Conservation (phyloP, 805 yeast genomes). For the Tetrapisispora arboricola region DNA sequence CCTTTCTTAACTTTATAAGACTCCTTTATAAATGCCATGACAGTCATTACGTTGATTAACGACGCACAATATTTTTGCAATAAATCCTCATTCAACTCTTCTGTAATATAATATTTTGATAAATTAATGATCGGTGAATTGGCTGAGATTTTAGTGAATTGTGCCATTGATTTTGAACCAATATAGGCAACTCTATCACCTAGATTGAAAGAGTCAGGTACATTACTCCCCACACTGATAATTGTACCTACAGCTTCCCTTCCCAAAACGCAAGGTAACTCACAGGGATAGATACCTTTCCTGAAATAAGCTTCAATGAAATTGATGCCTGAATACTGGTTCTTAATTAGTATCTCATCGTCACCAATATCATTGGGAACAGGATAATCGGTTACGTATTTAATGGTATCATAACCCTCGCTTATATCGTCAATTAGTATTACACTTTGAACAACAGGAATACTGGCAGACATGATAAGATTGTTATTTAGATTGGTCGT, state of each 20-base stretch:
- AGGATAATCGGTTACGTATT: constrained; percentile 42
- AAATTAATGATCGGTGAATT: constrained; percentile 37
- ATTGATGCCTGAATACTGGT: constrained; percentile 69
- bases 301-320: constrained; percentile 79
- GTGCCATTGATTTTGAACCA: constrained; percentile 52
- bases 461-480: constrained; percentile 7
- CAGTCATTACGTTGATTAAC: constrained; percentile 68
- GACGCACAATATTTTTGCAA: constrained; percentile 50
- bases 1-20: constrained; percentile 57
- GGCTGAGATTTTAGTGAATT: constrained; percentile 45
- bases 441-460: constrained; percentile 51
- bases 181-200: constrained; percentile 67
- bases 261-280: constrained; percentile 57
- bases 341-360: constrained; percentile 59
- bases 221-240: constrained; percentile 52
- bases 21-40: constrained; percentile 56
- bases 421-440: constrained; percentile 38
- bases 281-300: constrained; percentile 58
- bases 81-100: constrained; percentile 36
- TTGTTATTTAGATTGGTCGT: too few relatives aligned
- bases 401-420: constrained; percentile 51
- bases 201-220: constrained; percentile 39
- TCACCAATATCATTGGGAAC: constrained; percentile 43
- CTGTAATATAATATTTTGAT: constrained; percentile 23
- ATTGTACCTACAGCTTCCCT: constrained; percentile 66